Evolutionary conservation across 306 rosid species (phyloP), one percentile per base, ranked within the genome.

Genomic region (Styphnolobium japonicum): DNA sequence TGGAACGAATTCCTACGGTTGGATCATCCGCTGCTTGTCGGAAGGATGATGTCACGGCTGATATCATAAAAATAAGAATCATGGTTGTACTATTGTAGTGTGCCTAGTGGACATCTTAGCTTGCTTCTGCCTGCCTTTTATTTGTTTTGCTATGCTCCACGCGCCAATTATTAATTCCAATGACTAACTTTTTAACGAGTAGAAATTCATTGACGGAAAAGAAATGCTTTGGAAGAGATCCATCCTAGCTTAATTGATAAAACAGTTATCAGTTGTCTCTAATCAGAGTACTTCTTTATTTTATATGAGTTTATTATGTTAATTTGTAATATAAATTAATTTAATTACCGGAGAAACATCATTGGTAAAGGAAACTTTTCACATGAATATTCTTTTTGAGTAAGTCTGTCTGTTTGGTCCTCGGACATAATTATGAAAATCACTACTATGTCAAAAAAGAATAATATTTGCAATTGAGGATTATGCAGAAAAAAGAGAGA

Each of bases 21-120:
- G 81, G 85, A 77, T 86, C 63, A 23, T 34, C 60, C 42, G 49
- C 37, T 52, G 51, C 36, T 45, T 79, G 91, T 82, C 86, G 89
- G 88, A 77, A 19, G 42, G 76, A 23, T 87, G 87, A 85, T 60
- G 87, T 81, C 85, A 86, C 7, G 85, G 18, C 2, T 85, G 93
- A 84, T 65, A 87, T 79, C 74, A 52, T 36, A 4, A 7, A 18
- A 6, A 1, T 21, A 3, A 27, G 73, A 80, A 86, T 84, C 82
- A 84, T n/a, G n/a, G n/a, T n/a, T n/a, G n/a, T n/a, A n/a, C n/a
- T n/a, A n/a, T 86, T 82, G 77, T 39, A 73, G 60, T 23, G 22
- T 62, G 60, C 73, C 88, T 23, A 64, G 80, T 78, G 76, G 82
- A 73, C 85, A 78, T 64, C 71, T 84, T 71, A 68, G 33, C 27